A percentile compares a stretch with the other conserved stretches of the same genome.
These are phyloP conservation scores for Silene noctiflora DNA, from an alignment of 179 eudicot species.

Conservation along the genomic window DNA sequence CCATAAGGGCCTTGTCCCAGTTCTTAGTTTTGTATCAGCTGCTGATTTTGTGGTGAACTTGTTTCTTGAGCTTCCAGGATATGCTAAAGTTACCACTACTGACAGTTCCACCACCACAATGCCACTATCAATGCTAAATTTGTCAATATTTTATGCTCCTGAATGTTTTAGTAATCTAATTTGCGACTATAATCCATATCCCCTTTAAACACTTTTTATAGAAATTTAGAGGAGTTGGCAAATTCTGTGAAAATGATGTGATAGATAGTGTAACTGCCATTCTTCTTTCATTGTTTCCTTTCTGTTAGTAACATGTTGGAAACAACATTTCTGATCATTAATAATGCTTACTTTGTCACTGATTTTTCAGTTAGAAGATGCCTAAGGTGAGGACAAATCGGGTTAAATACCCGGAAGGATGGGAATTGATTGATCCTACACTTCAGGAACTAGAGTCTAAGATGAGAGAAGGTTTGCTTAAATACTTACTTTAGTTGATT, in stretches of 20 bases:
- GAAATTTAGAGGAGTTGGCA: not conserved
- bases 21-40: too few relatives aligned
- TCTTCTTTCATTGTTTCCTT: not conserved
- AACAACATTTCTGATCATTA: not conserved
- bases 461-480: slow-evolving; percentile 81
- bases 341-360: not conserved
- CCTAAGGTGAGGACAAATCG: slow-evolving; percentile 88
- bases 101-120: too few relatives aligned
- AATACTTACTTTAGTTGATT: not conserved
- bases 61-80: too few relatives aligned
- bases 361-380: slow-evolving; percentile 37
- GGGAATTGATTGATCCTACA: slow-evolving; percentile 90
- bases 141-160: too few relatives aligned
- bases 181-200: too few relatives aligned
- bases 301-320: not conserved
- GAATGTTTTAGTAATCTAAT: too few relatives aligned
- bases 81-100: too few relatives aligned
- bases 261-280: not conserved
- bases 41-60: too few relatives aligned
- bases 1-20: too few relatives aligned
- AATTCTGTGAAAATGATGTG: not conserved
- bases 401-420: slow-evolving; percentile 78
- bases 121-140: too few relatives aligned
- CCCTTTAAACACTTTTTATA: not conserved
- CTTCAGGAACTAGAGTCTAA: slow-evolving; percentile 74